Conservation (phyloP, 2,329 filamentous ascomycete species). For the Oidium heveae region DNA sequence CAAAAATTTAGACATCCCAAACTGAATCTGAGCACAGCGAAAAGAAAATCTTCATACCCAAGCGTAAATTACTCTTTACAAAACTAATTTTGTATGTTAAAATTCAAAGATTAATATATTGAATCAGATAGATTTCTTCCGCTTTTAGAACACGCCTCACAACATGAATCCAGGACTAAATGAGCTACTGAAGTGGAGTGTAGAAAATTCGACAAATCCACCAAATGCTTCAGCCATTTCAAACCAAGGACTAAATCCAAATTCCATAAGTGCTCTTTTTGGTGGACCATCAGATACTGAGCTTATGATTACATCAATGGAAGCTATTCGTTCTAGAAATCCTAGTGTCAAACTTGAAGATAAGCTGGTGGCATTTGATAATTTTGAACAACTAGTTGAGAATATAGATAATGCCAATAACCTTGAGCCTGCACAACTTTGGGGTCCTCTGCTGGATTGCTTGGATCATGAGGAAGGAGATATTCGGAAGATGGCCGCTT, state of each 20-base stretch:
- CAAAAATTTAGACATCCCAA: too few relatives aligned
- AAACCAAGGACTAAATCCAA: slow-evolving; percentile 20
- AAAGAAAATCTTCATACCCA: too few relatives aligned
- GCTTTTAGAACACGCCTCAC: background rate
- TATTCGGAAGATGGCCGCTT: slow-evolving; percentile 66
- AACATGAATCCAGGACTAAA: slow-evolving; percentile 13
- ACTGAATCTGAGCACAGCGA: too few relatives aligned
- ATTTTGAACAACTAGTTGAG: slow-evolving; percentile 82
- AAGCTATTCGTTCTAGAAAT: slow-evolving; percentile 37
- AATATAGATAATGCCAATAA: slow-evolving; percentile 94
- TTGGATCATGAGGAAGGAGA: slow-evolving; percentile 44
- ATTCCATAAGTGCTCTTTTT: slow-evolving; percentile 47
- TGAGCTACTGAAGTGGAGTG: slow-evolving; percentile 16
- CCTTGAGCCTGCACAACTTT: slow-evolving; percentile 51
- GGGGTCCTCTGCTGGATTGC: slow-evolving; percentile 52
- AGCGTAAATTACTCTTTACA: too few relatives aligned
- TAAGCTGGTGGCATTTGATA: slow-evolving; percentile 71
- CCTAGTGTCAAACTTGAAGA: slow-evolving; percentile 43
- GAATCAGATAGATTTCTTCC: background rate
- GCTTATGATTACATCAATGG: slow-evolving; percentile 69
- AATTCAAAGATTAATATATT: too few relatives aligned
- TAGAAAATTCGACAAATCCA: slow-evolving; percentile 30
- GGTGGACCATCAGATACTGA: slow-evolving; percentile 78
- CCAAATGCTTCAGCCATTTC: slow-evolving; percentile 9
- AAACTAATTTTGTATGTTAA: too few relatives aligned